These are phyloP conservation scores for Kuraishia molischiana DNA, from an alignment of 805 yeast genomes.

Conservation along the genomic window DNA sequence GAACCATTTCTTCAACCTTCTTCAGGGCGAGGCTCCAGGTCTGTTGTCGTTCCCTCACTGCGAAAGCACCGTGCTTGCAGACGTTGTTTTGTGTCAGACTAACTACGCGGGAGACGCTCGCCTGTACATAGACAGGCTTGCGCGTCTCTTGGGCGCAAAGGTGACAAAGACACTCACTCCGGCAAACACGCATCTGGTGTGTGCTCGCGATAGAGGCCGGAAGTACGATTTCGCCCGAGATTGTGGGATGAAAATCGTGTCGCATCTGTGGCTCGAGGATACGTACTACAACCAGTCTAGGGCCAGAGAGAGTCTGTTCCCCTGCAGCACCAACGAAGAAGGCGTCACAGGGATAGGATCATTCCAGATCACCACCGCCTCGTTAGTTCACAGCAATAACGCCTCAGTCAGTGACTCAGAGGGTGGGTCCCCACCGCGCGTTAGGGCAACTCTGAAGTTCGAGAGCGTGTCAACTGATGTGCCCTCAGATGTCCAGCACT, in stretches of 20 bases:
- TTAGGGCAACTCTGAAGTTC: too few species aligned
- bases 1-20: too few species aligned
- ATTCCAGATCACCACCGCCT: background rate
- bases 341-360: background rate
- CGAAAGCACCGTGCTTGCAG: constrained; percentile 4
- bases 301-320: constrained; percentile 14
- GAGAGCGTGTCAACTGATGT: too few species aligned
- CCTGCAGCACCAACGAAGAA: background rate
- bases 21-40: too few species aligned
- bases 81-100: constrained; percentile 56
- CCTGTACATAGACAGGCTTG: constrained; percentile 53
- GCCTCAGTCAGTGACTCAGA: background rate
- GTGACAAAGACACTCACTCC: constrained; percentile 60
- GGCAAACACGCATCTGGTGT: constrained; percentile 63
- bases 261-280: constrained; percentile 87
- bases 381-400: background rate
- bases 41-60: background rate
- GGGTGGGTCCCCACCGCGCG: too few species aligned
- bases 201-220: constrained; percentile 58
- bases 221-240: constrained; percentile 65
- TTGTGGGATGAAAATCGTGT: constrained; percentile 62
- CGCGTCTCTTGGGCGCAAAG: constrained; percentile 62
- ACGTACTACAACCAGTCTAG: constrained; percentile 45
- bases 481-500: too few species aligned
- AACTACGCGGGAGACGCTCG: constrained; percentile 85